phyloP scores from a whole-genome alignment of 176 grass and related monocot species.

The Aechmea fasciata region DNA sequence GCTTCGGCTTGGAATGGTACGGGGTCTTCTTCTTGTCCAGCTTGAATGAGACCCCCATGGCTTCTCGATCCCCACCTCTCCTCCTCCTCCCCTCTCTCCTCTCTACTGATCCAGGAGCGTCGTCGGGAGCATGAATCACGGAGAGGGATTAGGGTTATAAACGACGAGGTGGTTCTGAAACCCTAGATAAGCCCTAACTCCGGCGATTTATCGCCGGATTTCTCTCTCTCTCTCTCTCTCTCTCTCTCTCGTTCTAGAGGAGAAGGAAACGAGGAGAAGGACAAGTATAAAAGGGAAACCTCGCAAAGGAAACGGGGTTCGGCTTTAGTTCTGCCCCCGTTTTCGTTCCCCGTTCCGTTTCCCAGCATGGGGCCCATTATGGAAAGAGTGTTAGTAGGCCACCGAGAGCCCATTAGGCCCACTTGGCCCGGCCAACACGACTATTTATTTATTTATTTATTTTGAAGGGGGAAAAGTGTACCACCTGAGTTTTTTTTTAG shows the following conservation, averaged over 20 bases:
- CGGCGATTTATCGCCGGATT: background rate
- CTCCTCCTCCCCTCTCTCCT: background rate
- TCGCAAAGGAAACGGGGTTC: too few species aligned
- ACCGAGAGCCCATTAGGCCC: too few species aligned
- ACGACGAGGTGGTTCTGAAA: background rate
- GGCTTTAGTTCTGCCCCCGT: too few species aligned
- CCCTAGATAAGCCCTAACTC: background rate
- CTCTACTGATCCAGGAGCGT: background rate
- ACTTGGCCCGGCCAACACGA: too few species aligned
- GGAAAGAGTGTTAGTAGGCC: too few species aligned
- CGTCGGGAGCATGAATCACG: background rate
- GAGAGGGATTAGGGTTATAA: background rate
- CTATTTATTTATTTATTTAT: too few species aligned
- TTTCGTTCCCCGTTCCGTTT: too few species aligned
- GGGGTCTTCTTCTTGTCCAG: slow-evolving; percentile 48
- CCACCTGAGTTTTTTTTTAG: too few species aligned
- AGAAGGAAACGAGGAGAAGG: too few species aligned
- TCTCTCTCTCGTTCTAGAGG: background rate
- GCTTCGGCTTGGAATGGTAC: slow-evolving; percentile 18
- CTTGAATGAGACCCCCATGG: slow-evolving; percentile 83
- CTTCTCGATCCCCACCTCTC: background rate
- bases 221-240: background rate
- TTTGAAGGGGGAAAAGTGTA: too few species aligned
- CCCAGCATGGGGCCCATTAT: too few species aligned
- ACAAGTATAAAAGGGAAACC: too few species aligned